Conservation (phyloP, 495 filamentous ascomycete species). For the Penicillium dipodomyicola region DNA sequence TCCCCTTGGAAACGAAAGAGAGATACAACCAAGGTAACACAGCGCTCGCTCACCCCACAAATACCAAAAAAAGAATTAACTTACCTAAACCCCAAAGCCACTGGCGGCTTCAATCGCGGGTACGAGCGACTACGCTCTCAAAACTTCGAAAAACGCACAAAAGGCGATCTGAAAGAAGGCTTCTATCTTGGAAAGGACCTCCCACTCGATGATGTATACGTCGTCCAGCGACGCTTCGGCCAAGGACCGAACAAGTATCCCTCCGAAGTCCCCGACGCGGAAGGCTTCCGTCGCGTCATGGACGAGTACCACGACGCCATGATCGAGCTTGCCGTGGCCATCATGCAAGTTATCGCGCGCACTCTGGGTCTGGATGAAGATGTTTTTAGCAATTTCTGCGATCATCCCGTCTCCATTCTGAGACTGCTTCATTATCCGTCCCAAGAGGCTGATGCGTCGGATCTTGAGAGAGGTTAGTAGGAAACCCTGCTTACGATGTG, state of each 20-base stretch:
- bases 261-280: conserved; percentile 29
- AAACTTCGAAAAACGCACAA: conserved; percentile 35
- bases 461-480: conserved; percentile 15
- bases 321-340: conserved; percentile 25
- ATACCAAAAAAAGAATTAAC: background rate
- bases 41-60: background rate
- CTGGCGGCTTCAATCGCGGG: conserved; percentile 31
- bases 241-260: conserved; percentile 51
- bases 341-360: conserved; percentile 37
- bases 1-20: conserved; percentile 58
- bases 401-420: conserved; percentile 34
- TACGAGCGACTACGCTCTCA: conserved; percentile 47
- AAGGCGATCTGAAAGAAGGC: conserved; percentile 49
- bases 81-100: conserved; percentile 11
- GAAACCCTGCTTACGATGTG: background rate
- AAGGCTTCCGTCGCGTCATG: conserved; percentile 30
- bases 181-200: conserved; percentile 43
- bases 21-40: conserved; percentile 24
- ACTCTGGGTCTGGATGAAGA: conserved; percentile 37
- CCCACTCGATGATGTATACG: conserved; percentile 30
- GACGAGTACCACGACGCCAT: conserved; percentile 28
- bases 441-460: conserved; percentile 33
- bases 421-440: conserved; percentile 50
- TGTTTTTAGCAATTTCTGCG: conserved; percentile 40
- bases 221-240: conserved; percentile 31